Percentiles rank a stretch among this genome's conserved stretches.
phyloP scores from a whole-genome alignment of 2,329 filamentous ascomycete species.

The Drechslerella stenobrocha region DNA sequence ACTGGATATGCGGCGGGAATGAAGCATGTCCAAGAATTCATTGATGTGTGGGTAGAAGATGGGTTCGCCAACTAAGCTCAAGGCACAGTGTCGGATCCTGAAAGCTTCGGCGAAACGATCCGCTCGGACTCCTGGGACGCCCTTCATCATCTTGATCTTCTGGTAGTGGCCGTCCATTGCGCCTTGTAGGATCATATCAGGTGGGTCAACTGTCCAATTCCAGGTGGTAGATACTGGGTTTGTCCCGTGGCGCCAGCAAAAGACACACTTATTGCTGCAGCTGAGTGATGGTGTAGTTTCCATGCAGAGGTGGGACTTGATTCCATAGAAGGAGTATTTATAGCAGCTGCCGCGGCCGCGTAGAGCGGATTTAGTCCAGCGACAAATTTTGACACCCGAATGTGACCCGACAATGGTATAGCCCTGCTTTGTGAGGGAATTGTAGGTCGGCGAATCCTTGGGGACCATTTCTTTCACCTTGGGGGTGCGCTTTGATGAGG shows the following conservation, averaged over 20 bases:
- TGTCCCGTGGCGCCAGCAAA: constrained; percentile 97
- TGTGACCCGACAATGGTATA: constrained; percentile 95
- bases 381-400: constrained; percentile 72
- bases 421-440: constrained; percentile 89
- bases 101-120: constrained; percentile 92
- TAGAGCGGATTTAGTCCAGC: constrained; percentile 96
- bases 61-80: constrained; percentile 92
- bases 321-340: constrained; percentile 97
- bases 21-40: constrained; percentile 80
- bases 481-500: constrained; percentile 58
- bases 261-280: constrained; percentile 97
- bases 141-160: constrained; percentile 96
- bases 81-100: constrained; percentile 87
- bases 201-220: constrained; percentile 93
- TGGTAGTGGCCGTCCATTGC: constrained; percentile 92
- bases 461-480: constrained; percentile 90
- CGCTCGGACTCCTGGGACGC: constrained; percentile 86
- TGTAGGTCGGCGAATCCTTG: constrained; percentile 82
- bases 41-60: constrained; percentile 99
- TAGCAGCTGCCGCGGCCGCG: constrained; percentile 94
- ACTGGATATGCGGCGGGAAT: constrained; percentile 82
- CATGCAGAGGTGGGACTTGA: constrained; percentile 96
- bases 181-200: constrained; percentile 83
- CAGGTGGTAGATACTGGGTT: constrained; percentile 96
- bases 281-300: constrained; percentile 93